phyloP scores from a whole-genome alignment of 2,329 filamentous ascomycete genomes.

The Fusarium coicis region DNA sequence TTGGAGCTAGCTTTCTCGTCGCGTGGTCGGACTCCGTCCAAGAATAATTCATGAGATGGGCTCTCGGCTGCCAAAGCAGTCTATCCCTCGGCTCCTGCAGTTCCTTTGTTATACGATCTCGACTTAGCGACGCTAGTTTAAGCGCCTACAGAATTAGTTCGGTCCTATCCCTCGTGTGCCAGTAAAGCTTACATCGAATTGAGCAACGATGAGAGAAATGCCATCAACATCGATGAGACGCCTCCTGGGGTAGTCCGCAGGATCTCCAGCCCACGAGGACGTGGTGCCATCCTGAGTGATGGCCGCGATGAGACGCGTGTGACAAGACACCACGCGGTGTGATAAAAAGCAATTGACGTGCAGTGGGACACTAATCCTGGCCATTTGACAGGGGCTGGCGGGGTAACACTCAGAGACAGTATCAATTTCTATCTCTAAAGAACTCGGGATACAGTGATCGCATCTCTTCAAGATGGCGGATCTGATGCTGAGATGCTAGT shows the following conservation, averaged over 20 bases:
- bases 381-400: not conserved
- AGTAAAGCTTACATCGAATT: not conserved
- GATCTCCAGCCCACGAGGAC: not conserved
- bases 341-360: not conserved
- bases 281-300: not conserved
- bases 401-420: not conserved
- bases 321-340: not conserved
- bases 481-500: conserved; percentile 77
- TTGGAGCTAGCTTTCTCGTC: fast-evolving
- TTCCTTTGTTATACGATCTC: not conserved
- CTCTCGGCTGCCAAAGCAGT: conserved; percentile 25
- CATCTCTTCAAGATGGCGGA: conserved; percentile 81
- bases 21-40: not conserved
- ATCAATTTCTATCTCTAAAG: conserved; percentile 68
- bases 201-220: not conserved
- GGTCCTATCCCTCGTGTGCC: too few species aligned
- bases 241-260: not conserved
- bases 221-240: not conserved
- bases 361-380: not conserved
- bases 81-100: not conserved
- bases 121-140: conserved; percentile 23
- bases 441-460: conserved; percentile 81
- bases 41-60: not conserved
- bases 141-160: conserved; percentile 5
- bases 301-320: not conserved